These are phyloP conservation scores for Oropetium thomaeum DNA, from an alignment of 176 grass and related monocot genomes.

Conservation along the genomic window DNA sequence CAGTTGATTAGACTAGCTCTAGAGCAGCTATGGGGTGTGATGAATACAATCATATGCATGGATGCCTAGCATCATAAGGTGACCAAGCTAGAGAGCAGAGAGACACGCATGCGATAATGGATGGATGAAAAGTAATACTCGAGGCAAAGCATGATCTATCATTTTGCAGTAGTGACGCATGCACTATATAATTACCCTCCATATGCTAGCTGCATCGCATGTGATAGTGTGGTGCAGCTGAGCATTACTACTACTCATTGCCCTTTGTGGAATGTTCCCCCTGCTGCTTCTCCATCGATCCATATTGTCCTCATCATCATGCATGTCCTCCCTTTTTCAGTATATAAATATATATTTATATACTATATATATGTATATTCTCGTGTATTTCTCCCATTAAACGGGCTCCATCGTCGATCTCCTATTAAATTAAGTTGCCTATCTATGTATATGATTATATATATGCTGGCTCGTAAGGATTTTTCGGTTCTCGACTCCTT, in stretches of 20 bases:
- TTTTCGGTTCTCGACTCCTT: no score
- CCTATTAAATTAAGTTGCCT: no score
- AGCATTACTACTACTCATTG: slow-evolving; percentile 44
- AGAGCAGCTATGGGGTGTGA: no score
- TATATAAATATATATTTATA: no score
- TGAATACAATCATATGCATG: not conserved
- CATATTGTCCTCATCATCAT: slow-evolving; percentile 32
- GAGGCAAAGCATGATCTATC: slow-evolving; percentile 44
- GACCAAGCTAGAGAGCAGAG: no score
- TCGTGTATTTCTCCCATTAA: no score
- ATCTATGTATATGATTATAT: no score
- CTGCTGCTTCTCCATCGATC: slow-evolving; percentile 20
- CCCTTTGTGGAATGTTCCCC: slow-evolving; percentile 53
- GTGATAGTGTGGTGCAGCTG: slow-evolving; percentile 12
- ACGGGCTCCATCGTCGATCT: no score
- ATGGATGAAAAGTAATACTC: slow-evolving; percentile 27
- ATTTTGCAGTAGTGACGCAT: slow-evolving; percentile 50
- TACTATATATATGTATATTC: no score
- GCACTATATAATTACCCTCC: slow-evolving; percentile 33
- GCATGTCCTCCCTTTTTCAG: no score
- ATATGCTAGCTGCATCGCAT: slow-evolving; percentile 12
- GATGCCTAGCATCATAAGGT: not conserved
- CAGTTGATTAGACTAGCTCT: no score
- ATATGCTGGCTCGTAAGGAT: no score
- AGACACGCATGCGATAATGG: slow-evolving; percentile 45